Conservation (phyloP, 2,329 filamentous ascomycete species). For the Diaporthe sp. region DNA sequence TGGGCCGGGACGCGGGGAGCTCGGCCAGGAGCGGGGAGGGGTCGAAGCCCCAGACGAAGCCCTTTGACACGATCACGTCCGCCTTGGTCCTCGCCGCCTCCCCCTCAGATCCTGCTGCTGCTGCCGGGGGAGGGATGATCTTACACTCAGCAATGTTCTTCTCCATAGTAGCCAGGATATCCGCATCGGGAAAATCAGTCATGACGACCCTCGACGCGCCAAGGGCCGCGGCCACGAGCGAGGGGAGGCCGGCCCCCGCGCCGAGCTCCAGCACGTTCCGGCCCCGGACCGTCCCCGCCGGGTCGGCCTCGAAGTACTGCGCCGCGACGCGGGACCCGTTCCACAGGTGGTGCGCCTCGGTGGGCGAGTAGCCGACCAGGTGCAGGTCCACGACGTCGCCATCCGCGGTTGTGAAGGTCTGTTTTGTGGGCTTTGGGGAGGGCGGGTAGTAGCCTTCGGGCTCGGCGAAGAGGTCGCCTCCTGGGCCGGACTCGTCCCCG, state of each 20-base stretch:
- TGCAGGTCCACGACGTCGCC: constrained; percentile 76
- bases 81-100: constrained; percentile 46
- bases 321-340: constrained; percentile 86
- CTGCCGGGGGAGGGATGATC: constrained; percentile 37
- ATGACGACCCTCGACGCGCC: constrained; percentile 80
- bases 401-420: constrained; percentile 75
- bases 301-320: constrained; percentile 78
- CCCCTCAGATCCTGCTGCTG: constrained; percentile 48
- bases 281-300: constrained; percentile 66
- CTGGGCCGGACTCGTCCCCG: neutral
- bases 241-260: constrained; percentile 86
- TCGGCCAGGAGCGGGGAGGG: constrained; percentile 66
- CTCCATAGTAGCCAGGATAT: constrained; percentile 83
- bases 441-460: constrained; percentile 84
- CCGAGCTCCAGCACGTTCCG: constrained; percentile 89
- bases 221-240: constrained; percentile 78
- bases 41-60: constrained; percentile 86
- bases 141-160: constrained; percentile 76
- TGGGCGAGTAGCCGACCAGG: constrained; percentile 87
- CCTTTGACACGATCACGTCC: constrained; percentile 65
- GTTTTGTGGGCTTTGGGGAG: constrained; percentile 78
- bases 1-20: constrained; percentile 50
- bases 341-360: constrained; percentile 93
- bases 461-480: constrained; percentile 77
- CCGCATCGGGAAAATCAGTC: constrained; percentile 88